A percentile compares a stretch with the other conserved stretches of the same genome.
These are phyloP conservation scores for Pseudocercospora fuligena DNA, from an alignment of 2,329 filamentous ascomycete genomes.

Conservation along the genomic window DNA sequence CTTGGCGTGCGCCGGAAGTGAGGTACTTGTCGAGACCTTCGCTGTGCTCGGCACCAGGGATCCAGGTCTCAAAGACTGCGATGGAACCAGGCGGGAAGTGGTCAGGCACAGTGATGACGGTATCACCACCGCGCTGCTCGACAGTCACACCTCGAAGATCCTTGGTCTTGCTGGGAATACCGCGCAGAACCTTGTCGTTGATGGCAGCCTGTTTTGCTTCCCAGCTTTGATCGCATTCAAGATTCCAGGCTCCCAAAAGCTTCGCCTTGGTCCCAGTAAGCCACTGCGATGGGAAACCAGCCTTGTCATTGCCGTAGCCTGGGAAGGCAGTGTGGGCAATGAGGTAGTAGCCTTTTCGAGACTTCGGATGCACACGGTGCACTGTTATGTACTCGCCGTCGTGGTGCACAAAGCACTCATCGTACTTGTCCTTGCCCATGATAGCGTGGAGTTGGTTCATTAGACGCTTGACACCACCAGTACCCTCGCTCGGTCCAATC, in stretches of 20 bases:
- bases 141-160: conserved; percentile 75
- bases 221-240: conserved; percentile 81
- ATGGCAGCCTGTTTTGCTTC: conserved; percentile 69
- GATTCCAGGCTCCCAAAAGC: conserved; percentile 86
- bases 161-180: conserved; percentile 81
- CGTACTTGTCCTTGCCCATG: conserved; percentile 94
- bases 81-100: conserved; percentile 93
- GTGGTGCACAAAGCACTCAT: conserved; percentile 95
- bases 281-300: conserved; percentile 76
- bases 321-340: conserved; percentile 97
- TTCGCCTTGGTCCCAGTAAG: conserved; percentile 84
- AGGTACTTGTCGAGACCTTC: conserved; percentile 84
- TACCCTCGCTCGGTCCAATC: conserved; percentile 75
- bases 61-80: conserved; percentile 94
- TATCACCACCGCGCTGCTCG: conserved; percentile 73
- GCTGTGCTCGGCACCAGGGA: conserved; percentile 83
- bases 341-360: conserved; percentile 90
- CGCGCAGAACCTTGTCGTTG: conserved; percentile 73
- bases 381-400: conserved; percentile 96
- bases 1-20: conserved; percentile 76
- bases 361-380: conserved; percentile 89
- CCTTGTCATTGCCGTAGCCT: conserved; percentile 83
- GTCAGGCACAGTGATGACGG: conserved; percentile 78
- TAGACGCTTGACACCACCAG: conserved; percentile 87
- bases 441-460: conserved; percentile 92